A percentile compares a stretch with the other conserved stretches of the same genome.
Conservation (phyloP, 2,329 filamentous ascomycete genomes). For the Amauroascus verrucosus region DNA sequence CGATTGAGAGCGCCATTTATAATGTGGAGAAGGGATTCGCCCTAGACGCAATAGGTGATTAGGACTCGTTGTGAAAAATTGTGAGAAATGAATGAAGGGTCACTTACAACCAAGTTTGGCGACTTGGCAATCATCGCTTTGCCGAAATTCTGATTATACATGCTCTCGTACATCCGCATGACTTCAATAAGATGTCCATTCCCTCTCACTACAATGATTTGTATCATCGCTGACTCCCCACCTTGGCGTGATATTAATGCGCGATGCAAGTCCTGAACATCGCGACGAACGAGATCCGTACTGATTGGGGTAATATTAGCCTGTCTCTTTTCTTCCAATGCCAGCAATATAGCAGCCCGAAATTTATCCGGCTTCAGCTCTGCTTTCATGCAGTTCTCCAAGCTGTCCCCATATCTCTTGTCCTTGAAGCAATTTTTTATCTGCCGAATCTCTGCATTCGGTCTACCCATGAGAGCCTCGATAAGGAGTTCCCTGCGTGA, state of each 20-base stretch:
- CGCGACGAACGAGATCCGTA: conserved; percentile 52
- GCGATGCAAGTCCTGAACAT: conserved; percentile 61
- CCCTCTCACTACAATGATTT: conserved; percentile 68
- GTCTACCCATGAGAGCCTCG: conserved; percentile 80
- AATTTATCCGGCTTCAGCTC: conserved; percentile 96
- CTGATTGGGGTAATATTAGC: conserved; percentile 65
- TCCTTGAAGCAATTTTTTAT: conserved; percentile 87
- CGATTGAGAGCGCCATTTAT: conserved; percentile 95
- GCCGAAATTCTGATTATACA: conserved; percentile 71
- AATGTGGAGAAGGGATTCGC: conserved; percentile 87
- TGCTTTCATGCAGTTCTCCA: conserved; percentile 76
- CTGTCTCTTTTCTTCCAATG: conserved; percentile 72
- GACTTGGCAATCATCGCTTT: conserved; percentile 79
- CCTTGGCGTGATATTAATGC: conserved; percentile 62
- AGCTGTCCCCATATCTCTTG: conserved; percentile 76
- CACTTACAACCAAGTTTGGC: conserved; percentile 78
- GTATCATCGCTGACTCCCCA: conserved; percentile 78
- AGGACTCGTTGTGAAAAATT: conserved; percentile 3
- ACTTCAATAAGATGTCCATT: conserved; percentile 75
- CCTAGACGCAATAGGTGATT: conserved; percentile 44
- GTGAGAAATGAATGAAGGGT: background rate
- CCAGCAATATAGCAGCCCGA: conserved; percentile 73
- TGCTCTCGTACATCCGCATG: conserved; percentile 62
- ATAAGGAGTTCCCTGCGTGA: conserved; percentile 81
- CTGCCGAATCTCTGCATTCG: conserved; percentile 71